Conservation (phyloP, 1,284 basidiomycete genomes). For the Pseudomicrostroma phylloplanum region DNA sequence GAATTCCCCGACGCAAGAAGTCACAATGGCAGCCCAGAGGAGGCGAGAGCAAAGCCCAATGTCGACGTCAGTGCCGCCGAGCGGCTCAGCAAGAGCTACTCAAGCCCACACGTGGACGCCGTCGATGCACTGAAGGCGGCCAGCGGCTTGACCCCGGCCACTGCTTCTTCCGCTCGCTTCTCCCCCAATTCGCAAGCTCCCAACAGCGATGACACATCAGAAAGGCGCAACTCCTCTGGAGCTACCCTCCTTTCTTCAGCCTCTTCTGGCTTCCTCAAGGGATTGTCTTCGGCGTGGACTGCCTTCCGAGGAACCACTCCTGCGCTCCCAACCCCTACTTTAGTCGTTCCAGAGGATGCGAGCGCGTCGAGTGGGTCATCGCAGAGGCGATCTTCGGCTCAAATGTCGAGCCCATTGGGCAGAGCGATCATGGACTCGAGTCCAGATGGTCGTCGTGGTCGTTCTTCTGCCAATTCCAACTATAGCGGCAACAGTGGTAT, state of each 20-base stretch:
- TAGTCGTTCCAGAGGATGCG: background rate
- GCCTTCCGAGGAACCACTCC: background rate
- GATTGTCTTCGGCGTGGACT: background rate
- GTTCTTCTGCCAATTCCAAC: background rate
- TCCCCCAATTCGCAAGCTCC: background rate
- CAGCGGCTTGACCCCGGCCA: too few species aligned
- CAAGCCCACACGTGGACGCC: background rate
- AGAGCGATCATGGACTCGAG: too few species aligned
- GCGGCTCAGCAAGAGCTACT: slow-evolving; percentile 10
- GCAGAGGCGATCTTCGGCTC: background rate
- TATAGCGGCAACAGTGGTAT: slow-evolving; percentile 1
- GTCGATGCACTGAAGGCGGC: background rate
- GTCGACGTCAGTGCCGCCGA: background rate
- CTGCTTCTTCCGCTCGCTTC: background rate
- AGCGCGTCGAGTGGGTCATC: background rate
- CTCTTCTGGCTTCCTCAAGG: background rate
- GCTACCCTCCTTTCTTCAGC: background rate
- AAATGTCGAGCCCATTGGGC: too few species aligned
- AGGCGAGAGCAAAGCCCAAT: slow-evolving; percentile 8
- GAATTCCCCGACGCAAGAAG: background rate
- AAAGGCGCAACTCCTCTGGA: background rate
- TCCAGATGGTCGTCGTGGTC: background rate
- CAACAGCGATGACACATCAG: background rate
- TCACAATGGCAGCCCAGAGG: slow-evolving; percentile 1
- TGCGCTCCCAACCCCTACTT: background rate